Conservation (phyloP, 106 monocot species). For the Agapanthus africanus region DNA sequence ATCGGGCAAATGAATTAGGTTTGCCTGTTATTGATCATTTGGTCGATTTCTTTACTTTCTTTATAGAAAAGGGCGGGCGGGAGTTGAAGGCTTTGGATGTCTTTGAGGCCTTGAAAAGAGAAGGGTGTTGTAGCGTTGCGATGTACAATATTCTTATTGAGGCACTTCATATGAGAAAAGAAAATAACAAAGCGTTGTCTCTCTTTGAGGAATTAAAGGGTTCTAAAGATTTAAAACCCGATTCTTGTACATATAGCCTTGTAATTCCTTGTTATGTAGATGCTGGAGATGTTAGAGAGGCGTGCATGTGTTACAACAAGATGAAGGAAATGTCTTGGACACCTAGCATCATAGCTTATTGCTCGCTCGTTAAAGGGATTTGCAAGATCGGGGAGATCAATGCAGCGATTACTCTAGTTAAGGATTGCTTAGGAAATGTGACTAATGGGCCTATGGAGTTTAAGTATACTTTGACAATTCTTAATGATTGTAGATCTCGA, state of each 20-base stretch:
- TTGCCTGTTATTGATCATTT: conserved; percentile 54
- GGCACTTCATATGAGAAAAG: conserved; percentile 41
- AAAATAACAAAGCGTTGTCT: conserved; percentile 36
- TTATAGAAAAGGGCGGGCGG: conserved; percentile 30
- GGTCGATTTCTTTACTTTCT: conserved; percentile 46
- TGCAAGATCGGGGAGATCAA: conserved; percentile 67
- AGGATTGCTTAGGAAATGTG: conserved; percentile 86
- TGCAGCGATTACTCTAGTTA: conserved; percentile 63
- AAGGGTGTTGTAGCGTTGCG: conserved; percentile 45
- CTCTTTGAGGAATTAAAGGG: conserved; percentile 59
- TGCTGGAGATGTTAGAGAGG: conserved; percentile 45
- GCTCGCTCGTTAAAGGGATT: conserved; percentile 66
- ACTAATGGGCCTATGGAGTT: conserved; percentile 79
- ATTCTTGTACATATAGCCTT: conserved; percentile 54
- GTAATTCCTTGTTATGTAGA: conserved; percentile 77
- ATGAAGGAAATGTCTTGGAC: conserved; percentile 64
- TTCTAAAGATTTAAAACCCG: conserved; percentile 39
- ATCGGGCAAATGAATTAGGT: conserved; percentile 25
- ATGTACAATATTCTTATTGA: conserved; percentile 77
- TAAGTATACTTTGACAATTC: conserved; percentile 73
- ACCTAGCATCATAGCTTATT: conserved; percentile 56
- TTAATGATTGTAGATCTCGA: conserved; percentile 50
- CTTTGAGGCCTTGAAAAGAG: conserved; percentile 56
- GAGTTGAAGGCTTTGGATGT: conserved; percentile 48
- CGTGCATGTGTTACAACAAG: conserved; percentile 60